These are phyloP conservation scores for Colletotrichum sojae DNA, from an alignment of 2,329 filamentous ascomycete genomes.

Conservation along the genomic window DNA sequence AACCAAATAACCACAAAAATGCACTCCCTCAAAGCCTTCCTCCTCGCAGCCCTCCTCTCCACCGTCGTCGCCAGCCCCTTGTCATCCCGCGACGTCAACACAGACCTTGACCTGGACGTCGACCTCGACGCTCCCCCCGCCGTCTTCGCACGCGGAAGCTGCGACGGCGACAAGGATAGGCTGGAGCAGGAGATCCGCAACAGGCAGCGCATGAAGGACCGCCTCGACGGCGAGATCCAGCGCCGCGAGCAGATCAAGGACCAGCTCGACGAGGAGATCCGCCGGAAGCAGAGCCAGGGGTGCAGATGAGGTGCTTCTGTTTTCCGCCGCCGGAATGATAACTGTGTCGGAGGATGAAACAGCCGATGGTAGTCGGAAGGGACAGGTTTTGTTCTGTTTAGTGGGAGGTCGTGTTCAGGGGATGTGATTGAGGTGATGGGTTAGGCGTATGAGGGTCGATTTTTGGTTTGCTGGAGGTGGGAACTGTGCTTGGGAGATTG, in stretches of 20 bases:
- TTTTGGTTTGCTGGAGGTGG: too few relatives aligned
- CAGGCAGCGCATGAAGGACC: slow-evolving; percentile 45
- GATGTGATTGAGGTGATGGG: too few relatives aligned
- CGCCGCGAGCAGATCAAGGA: slow-evolving; percentile 25
- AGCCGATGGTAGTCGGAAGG: too few relatives aligned
- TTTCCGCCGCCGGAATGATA: background rate
- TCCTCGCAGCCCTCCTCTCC: slow-evolving; percentile 21
- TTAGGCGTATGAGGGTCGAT: too few relatives aligned
- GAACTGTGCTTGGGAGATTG: too few relatives aligned
- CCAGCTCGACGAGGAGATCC: slow-evolving; percentile 24
- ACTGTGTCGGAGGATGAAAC: background rate
- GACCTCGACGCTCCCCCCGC: background rate
- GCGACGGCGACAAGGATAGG: slow-evolving; percentile 8
- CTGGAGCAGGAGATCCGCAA: slow-evolving; percentile 49
- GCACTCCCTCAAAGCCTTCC: slow-evolving; percentile 23
- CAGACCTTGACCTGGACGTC: background rate
- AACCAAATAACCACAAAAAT: background rate
- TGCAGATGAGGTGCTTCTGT: background rate
- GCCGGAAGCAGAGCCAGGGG: background rate
- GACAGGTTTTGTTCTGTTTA: too few relatives aligned
- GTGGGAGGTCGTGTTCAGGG: too few relatives aligned
- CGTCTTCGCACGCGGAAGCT: slow-evolving; percentile 6
- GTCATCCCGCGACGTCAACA: background rate
- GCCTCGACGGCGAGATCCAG: slow-evolving; percentile 38
- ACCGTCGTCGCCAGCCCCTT: slow-evolving; percentile 15